Percentiles rank a stretch among this genome's conserved stretches.
phyloP scores from a whole-genome alignment of 768 basidiomycete genomes.

The Cubamyces lactineus region DNA sequence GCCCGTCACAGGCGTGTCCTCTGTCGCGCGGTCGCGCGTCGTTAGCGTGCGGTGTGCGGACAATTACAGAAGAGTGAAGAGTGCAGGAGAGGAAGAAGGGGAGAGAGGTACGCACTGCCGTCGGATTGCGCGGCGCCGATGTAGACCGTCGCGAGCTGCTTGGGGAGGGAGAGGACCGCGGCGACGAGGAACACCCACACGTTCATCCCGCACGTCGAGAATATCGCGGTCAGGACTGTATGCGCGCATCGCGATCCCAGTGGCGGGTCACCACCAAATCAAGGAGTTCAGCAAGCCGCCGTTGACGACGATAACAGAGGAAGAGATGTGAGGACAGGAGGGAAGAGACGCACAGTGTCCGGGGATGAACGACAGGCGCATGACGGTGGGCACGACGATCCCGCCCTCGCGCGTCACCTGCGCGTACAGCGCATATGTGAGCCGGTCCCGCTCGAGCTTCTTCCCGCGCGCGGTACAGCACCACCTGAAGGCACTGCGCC shows the following conservation, averaged over 20 bases:
- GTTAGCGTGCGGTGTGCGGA: neutral
- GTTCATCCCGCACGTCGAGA: slow-evolving; percentile 83
- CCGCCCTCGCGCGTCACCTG: slow-evolving; percentile 82
- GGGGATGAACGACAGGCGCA: slow-evolving; percentile 79
- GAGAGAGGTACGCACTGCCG: neutral
- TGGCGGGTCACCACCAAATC: too few relatives aligned
- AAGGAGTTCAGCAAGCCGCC: too few relatives aligned
- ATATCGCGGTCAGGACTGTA: slow-evolving; percentile 79
- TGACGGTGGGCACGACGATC: slow-evolving; percentile 77
- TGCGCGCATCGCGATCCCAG: too few relatives aligned
- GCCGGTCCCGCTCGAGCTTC: slow-evolving; percentile 51
- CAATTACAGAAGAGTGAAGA: neutral
- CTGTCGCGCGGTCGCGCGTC: neutral
- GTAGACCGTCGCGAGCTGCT: slow-evolving; percentile 90
- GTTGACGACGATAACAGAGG: neutral
- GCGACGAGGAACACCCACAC: slow-evolving; percentile 74
- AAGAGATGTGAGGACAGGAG: neutral
- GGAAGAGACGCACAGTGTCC: slow-evolving; percentile 66
- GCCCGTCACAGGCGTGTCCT: slow-evolving; percentile 39
- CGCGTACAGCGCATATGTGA: slow-evolving; percentile 52
- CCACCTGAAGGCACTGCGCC: slow-evolving; percentile 74
- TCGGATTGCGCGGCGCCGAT: slow-evolving; percentile 53
- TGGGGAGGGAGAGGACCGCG: slow-evolving; percentile 77
- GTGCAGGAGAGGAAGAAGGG: neutral
- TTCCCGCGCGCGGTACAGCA: slow-evolving; percentile 73